Evolutionary conservation across 2,329 filamentous ascomycete genomes (phyloP), one percentile per base, ranked within the genome.

Genomic region (Mollisiaceae sp.): DNA sequence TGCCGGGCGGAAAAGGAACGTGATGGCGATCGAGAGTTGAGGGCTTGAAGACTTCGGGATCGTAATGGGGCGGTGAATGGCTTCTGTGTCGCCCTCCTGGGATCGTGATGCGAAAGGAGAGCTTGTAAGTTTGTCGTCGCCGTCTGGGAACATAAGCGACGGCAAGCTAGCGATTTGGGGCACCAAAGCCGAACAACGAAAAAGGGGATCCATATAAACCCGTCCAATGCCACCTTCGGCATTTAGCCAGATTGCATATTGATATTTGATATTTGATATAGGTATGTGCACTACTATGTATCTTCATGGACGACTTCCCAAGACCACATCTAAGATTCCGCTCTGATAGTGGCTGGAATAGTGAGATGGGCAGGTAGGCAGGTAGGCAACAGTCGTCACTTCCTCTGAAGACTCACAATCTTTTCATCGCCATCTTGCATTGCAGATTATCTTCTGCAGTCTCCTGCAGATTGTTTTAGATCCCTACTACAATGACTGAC

Each of bases 21-120:
- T 27, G 24, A 12, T 54, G 24, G 50, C 1, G 24, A 24, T 54
- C 50, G 50, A 54, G 24, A n/a, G 22, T 8, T 50, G 24, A 54
- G 50, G 50, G 5, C 50, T 14, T 14, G 50, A 32, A 11, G 50
- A 36, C 22, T 22, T 59, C n/a, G 18, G 52, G 56, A 43, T 50
- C 39, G 18, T 27, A 32, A 45, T 35, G 63, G 2, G 27, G n/a
- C 18, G n/a, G 15, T 12, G 35, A 14, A 39, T 39, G 32, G 32
- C 55, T 38, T 59, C 58, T 22, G 57, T 50, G 60, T 66, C 52
- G 11, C 41, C 43, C 43, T 24, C 27, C 27, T 32, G 27, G 27
- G 27, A 32, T 52, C 58, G 32, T 18, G 57, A 57, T 57, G 64
- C 47, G 38, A 68, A 67, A 69, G 67, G 67, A 61, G 67, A 68